Conservation (phyloP, 73 alveolate genomes). For the Symbiodinium natans region DNA sequence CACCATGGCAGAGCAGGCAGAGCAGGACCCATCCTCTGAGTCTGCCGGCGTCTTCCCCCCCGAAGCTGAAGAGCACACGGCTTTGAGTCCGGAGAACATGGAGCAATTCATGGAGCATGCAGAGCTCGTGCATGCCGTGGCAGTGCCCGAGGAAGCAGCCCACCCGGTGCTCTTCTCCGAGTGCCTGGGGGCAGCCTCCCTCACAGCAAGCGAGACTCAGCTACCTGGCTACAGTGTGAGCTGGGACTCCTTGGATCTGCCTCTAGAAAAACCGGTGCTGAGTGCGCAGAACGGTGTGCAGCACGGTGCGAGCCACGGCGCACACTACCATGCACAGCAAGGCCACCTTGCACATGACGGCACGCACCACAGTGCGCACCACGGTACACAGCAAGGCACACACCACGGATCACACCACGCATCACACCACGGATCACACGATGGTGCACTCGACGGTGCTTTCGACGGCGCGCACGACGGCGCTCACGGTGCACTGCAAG, state of each 20-base stretch:
- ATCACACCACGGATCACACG: too few species aligned
- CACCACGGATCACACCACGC: too few species aligned
- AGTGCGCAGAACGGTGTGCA: too few species aligned
- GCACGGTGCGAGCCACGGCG: too few species aligned
- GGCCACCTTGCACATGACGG: too few species aligned
- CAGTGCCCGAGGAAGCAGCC: not conserved
- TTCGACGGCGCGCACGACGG: too few species aligned
- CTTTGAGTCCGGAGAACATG: not conserved
- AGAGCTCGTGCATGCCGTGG: not conserved
- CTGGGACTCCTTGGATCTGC: not conserved
- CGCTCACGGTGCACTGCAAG: not conserved
- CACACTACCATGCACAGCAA: too few species aligned
- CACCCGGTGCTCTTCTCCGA: not conserved
- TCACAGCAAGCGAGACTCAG: too few species aligned
- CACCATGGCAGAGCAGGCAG: not conserved
- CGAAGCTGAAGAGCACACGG: slow-evolving; percentile 21
- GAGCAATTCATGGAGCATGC: not conserved
- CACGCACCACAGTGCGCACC: too few species aligned
- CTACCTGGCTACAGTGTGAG: not conserved
- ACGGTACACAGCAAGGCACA: not conserved
- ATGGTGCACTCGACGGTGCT: too few species aligned
- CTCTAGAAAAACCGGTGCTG: too few species aligned
- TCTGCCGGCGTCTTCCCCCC: slow-evolving; percentile 9
- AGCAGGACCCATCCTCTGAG: slow-evolving; percentile 36
- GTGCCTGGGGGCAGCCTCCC: not conserved